These are phyloP conservation scores for Flaveria ramosissima DNA, from an alignment of 129 eudicot genomes.

Conservation along the genomic window DNA sequence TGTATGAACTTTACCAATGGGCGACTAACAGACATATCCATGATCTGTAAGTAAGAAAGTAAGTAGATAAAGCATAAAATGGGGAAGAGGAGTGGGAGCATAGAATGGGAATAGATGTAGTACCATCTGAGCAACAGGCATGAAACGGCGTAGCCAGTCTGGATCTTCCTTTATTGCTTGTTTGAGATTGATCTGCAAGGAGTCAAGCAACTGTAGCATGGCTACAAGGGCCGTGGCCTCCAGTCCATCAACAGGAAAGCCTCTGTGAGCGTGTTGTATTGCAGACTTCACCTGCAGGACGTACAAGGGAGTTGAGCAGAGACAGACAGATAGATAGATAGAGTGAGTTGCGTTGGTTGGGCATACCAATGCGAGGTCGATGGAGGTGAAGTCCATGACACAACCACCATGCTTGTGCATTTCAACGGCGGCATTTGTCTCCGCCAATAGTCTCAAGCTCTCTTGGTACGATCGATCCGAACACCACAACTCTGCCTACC, in stretches of 20 bases:
- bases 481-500: constrained; percentile 65
- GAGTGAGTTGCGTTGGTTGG: too few species aligned
- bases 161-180: constrained; percentile 71
- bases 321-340: too few species aligned
- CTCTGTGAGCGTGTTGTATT: constrained; percentile 57
- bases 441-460: constrained; percentile 64
- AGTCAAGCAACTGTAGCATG: constrained; percentile 60
- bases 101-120: too few species aligned
- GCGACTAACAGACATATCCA: constrained; percentile 55
- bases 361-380: constrained; percentile 53
- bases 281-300: constrained; percentile 66
- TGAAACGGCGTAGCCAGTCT: constrained; percentile 63
- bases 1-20: constrained; percentile 60
- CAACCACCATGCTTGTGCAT: constrained; percentile 74
- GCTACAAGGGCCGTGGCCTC: constrained; percentile 70
- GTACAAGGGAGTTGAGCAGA: background rate
- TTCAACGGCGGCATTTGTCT: constrained; percentile 86
- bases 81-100: background rate
- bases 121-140: constrained; percentile 79
- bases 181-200: constrained; percentile 64
- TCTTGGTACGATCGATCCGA: constrained; percentile 55
- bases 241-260: constrained; percentile 58
- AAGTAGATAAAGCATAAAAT: background rate
- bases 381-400: constrained; percentile 62
- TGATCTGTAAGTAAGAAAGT: constrained; percentile 53